A percentile compares a stretch with the other conserved stretches of the same genome.
Evolutionary conservation across 768 basidiomycete genomes (phyloP).

Genomic region (Rubroboletus pulcherrimus): DNA sequence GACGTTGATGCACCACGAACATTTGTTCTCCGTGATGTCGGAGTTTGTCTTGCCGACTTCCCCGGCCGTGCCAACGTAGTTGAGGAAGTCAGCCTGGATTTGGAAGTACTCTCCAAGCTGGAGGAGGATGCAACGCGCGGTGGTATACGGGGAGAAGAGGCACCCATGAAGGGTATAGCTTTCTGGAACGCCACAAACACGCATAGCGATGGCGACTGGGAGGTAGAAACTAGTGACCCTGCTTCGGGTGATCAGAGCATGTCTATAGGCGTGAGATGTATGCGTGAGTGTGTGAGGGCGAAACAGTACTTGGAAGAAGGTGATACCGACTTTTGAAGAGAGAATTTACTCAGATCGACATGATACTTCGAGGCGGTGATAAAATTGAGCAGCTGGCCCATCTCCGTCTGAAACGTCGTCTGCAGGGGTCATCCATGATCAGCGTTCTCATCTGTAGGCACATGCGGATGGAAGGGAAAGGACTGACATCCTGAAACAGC

Average conservation of each 20-base stretch:
- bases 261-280: not conserved
- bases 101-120: constrained; percentile 2
- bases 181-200: constrained; percentile 1
- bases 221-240: constrained; percentile 3
- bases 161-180: not conserved
- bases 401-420: constrained; percentile 1
- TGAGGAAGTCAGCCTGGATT: not conserved
- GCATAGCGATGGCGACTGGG: not conserved
- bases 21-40: not conserved
- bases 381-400: constrained; percentile 2
- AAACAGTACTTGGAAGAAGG: not conserved
- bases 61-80: not conserved
- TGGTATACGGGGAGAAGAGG: not conserved
- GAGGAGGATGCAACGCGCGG: constrained; percentile 1
- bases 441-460: not conserved
- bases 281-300: not conserved
- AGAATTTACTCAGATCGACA: constrained; percentile 2
- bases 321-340: not conserved
- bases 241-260: not conserved
- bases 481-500: constrained; percentile 1
- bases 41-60: not conserved
- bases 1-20: constrained; percentile 3
- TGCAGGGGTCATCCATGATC: not conserved
- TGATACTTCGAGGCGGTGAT: not conserved
- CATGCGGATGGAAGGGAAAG: not conserved